Conservation (phyloP, 805 yeast species). For the Sugiyamaella qingdaonensis region DNA sequence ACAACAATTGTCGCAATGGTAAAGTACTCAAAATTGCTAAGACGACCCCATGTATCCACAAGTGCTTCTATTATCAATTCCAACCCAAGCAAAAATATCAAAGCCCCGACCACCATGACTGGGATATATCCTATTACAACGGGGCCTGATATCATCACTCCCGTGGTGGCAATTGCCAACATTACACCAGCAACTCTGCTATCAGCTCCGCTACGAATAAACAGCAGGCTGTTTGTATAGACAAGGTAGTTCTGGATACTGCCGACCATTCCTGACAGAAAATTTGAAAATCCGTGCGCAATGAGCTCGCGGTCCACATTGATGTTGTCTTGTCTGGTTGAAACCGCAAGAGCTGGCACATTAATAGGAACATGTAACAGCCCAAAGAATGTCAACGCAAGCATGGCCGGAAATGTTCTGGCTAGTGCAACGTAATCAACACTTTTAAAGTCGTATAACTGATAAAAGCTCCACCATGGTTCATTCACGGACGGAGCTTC, state of each 20-base stretch:
- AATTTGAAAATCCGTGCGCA: constrained; percentile 92
- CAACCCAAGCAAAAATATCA: constrained; percentile 85
- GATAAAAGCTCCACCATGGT: constrained; percentile 88
- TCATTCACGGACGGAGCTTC: constrained; percentile 55
- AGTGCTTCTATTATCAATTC: constrained; percentile 84
- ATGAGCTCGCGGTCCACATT: constrained; percentile 91
- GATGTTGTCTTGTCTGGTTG: constrained; percentile 69
- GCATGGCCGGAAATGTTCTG: constrained; percentile 82
- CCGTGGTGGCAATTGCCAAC: constrained; percentile 75
- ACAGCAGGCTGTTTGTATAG: constrained; percentile 87
- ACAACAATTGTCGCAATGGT: constrained; percentile 85
- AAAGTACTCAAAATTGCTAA: constrained; percentile 70
- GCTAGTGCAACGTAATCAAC: constrained; percentile 74
- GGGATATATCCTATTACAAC: constrained; percentile 92
- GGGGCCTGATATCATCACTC: constrained; percentile 85
- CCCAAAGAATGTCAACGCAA: constrained; percentile 94
- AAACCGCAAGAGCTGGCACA: constrained; percentile 94
- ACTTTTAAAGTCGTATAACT: constrained; percentile 58
- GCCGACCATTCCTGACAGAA: constrained; percentile 76
- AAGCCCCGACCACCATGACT: constrained; percentile 90
- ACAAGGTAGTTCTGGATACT: constrained; percentile 93
- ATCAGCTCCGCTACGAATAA: constrained; percentile 93
- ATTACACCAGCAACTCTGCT: constrained; percentile 84
- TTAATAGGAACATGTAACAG: constrained; percentile 95
- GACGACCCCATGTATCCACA: constrained; percentile 75